Conservation (phyloP, 768 basidiomycete genomes). For the Trametes meyenii region DNA sequence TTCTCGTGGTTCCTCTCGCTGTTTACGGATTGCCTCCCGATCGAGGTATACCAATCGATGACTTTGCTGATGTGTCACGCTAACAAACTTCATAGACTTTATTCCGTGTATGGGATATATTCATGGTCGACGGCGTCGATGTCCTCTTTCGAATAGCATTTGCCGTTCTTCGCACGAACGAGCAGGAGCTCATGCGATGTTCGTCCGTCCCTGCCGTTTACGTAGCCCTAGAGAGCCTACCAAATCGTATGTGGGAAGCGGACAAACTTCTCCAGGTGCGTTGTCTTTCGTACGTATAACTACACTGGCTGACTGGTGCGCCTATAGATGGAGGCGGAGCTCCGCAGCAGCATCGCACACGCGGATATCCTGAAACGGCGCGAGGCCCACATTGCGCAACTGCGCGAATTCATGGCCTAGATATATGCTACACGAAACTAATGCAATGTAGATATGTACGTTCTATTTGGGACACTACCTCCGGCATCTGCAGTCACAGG, state of each 20-base stretch:
- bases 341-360: conserved; percentile 55
- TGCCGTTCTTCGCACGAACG: conserved; percentile 81
- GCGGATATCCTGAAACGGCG: conserved; percentile 59
- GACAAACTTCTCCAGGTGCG: conserved; percentile 87
- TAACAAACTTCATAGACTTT: conserved; percentile 61
- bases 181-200: conserved; percentile 80
- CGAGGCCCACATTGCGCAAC: conserved; percentile 47
- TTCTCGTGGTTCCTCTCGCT: conserved; percentile 99
- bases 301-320: not conserved
- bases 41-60: conserved; percentile 63
- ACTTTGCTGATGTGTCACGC: not conserved
- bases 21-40: conserved; percentile 94
- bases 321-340: conserved; percentile 42
- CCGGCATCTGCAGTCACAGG: not conserved
- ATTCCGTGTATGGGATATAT: conserved; percentile 95
- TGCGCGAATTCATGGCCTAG: conserved; percentile 26
- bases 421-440: conserved; percentile 7
- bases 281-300: not conserved
- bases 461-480: not conserved
- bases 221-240: conserved; percentile 84
- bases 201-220: conserved; percentile 89
- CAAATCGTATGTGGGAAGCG: conserved; percentile 92
- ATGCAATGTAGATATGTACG: conserved; percentile 7
- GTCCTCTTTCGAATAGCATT: conserved; percentile 90
- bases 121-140: conserved; percentile 91